These are phyloP conservation scores for Apiotrichum veenhuisii DNA, from an alignment of 1,284 basidiomycete species.

Conservation along the genomic window DNA sequence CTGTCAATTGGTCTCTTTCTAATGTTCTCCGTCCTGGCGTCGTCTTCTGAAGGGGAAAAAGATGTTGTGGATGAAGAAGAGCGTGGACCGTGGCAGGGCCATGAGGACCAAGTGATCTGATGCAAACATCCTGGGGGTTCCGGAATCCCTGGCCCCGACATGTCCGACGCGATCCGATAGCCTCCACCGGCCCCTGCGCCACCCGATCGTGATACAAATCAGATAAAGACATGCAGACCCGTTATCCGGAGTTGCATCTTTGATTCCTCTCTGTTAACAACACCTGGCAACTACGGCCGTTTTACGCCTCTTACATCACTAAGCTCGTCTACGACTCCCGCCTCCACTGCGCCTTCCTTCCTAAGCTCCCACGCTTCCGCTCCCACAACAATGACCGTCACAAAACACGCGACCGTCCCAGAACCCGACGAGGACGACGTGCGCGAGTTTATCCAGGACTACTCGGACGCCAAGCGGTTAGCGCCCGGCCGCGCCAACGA, in stretches of 20 bases:
- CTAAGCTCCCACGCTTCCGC: not conserved
- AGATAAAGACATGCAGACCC: not conserved
- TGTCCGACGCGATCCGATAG: not conserved
- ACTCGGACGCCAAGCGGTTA: slow-evolving; percentile 16
- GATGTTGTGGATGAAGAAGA: too few species aligned
- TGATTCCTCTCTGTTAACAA: too few species aligned
- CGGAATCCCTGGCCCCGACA: not conserved
- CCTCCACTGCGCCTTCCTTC: not conserved
- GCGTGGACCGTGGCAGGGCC: too few species aligned
- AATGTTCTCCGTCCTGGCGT: too few species aligned
- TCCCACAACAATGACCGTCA: not conserved
- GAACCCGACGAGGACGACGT: slow-evolving; percentile 18
- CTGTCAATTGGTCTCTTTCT: too few species aligned
- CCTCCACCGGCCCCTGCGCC: not conserved
- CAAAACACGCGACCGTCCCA: not conserved
- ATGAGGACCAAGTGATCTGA: not conserved
- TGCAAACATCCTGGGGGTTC: not conserved
- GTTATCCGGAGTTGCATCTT: too few species aligned
- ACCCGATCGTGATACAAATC: not conserved
- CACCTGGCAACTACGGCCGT: too few species aligned
- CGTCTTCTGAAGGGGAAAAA: too few species aligned
- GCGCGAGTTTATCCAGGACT: slow-evolving; percentile 19
- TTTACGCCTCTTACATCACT: too few species aligned
- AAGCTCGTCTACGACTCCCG: not conserved
- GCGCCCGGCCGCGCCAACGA: slow-evolving; percentile 17